These are phyloP conservation scores for Naumovozyma castellii DNA, from an alignment of 805 yeast species.

Conservation along the genomic window DNA sequence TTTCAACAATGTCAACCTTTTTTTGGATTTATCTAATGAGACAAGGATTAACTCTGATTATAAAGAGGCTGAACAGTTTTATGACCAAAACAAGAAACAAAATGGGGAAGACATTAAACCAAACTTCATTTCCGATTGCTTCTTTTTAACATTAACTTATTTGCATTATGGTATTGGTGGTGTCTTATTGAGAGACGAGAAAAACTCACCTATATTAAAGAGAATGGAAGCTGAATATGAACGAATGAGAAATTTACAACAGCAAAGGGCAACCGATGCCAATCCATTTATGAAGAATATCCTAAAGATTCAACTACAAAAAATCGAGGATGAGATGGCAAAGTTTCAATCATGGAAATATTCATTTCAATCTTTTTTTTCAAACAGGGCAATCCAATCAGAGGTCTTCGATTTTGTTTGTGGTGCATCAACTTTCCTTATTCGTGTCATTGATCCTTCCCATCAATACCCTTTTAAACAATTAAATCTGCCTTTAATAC, in stretches of 20 bases:
- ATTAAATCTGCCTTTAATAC: conserved; percentile 47
- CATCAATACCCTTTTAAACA: conserved; percentile 50
- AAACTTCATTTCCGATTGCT: conserved; percentile 89
- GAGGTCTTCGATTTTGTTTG: conserved; percentile 68
- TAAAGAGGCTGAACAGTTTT: conserved; percentile 55
- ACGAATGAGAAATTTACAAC: conserved; percentile 23
- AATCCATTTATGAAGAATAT: conserved; percentile 5
- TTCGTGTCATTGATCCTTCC: conserved; percentile 61
- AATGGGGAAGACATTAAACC: conserved; percentile 25
- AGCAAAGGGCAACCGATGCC: conserved; percentile 4
- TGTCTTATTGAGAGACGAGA: conserved; percentile 45
- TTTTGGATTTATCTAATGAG: conserved; percentile 67
- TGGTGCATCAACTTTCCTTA: conserved; percentile 65
- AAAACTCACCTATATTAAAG: conserved; percentile 43
- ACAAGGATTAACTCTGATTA: conserved; percentile 73
- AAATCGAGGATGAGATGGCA: conserved; percentile 36
- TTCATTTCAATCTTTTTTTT: conserved; percentile 55
- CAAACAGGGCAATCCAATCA: conserved; percentile 45
- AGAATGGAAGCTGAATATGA: conserved; percentile 35
- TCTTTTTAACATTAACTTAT: conserved; percentile 68
- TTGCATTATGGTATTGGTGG: conserved; percentile 89
- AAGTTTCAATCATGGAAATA: conserved; percentile 38
- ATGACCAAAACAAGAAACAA: conserved; percentile 33
- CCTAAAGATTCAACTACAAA: conserved; percentile 38
- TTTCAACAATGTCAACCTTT: conserved; percentile 40